A percentile compares a stretch with the other conserved stretches of the same genome.
Evolutionary conservation across 345 rosid genomes (phyloP).

Genomic region (Toxicodendron radicans): DNA sequence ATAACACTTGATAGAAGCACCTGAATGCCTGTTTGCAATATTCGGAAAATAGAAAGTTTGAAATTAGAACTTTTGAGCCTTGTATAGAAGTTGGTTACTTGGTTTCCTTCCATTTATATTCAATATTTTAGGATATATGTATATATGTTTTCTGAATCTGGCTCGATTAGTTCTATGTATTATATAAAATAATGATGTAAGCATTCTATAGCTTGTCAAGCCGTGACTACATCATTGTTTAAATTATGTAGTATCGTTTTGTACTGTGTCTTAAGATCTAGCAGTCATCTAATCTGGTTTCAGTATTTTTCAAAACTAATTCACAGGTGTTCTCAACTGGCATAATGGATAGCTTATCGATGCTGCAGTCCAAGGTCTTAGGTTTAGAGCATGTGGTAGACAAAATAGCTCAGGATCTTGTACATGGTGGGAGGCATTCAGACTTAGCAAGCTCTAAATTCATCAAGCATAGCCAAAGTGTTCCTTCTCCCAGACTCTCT

Average conservation of each 20-base stretch:
- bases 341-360: conserved; percentile 57
- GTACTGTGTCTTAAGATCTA: neutral
- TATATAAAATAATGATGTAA: neutral
- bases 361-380: conserved; percentile 70
- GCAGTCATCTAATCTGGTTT: neutral
- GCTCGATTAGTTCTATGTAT: neutral
- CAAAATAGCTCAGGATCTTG: conserved; percentile 43
- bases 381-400: conserved; percentile 75
- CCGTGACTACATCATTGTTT: neutral
- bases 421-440: conserved; percentile 38
- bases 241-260: conserved; percentile 2
- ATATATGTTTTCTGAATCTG: neutral
- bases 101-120: neutral
- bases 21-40: neutral
- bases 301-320: conserved; percentile 2
- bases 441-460: conserved; percentile 43
- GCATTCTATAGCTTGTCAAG: neutral
- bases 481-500: conserved; percentile 64
- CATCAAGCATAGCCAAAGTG: conserved; percentile 50
- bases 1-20: neutral
- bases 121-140: neutral
- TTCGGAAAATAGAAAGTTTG: neutral
- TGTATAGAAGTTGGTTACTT: neutral
- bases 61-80: neutral
- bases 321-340: conserved; percentile 70